A percentile compares a stretch with the other conserved stretches of the same genome.
These are phyloP conservation scores for Xylariales sp. DNA, from an alignment of 2,329 filamentous ascomycete genomes.

Conservation along the genomic window DNA sequence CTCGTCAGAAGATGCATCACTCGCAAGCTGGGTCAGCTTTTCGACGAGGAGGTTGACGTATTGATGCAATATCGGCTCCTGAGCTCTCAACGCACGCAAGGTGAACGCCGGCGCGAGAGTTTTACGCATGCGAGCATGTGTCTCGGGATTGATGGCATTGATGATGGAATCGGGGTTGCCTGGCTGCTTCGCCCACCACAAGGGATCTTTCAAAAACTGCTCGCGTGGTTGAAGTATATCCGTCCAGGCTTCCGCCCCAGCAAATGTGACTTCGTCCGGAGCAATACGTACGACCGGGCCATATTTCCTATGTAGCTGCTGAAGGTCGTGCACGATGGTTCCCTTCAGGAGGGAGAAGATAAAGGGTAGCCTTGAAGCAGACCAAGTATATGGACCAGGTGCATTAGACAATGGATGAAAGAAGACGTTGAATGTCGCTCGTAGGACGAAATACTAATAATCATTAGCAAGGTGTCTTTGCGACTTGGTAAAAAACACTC, in stretches of 20 bases:
- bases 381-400: constrained; percentile 39
- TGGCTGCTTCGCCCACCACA: constrained; percentile 47
- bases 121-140: constrained; percentile 44
- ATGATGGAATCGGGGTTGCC: constrained; percentile 41
- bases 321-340: constrained; percentile 39
- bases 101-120: constrained; percentile 44
- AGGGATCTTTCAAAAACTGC: constrained; percentile 45
- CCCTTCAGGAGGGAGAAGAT: constrained; percentile 38
- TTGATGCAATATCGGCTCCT: constrained; percentile 46
- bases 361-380: constrained; percentile 40
- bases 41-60: constrained; percentile 47
- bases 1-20: background rate
- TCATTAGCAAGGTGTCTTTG: background rate
- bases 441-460: constrained; percentile 27
- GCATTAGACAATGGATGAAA: constrained; percentile 39
- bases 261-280: constrained; percentile 42
- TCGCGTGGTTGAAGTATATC: constrained; percentile 41
- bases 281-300: constrained; percentile 43
- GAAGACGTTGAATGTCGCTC: constrained; percentile 34
- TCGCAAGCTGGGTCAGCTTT: constrained; percentile 35
- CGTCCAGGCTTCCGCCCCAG: constrained; percentile 36
- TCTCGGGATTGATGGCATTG: constrained; percentile 46
- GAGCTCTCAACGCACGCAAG: constrained; percentile 43
- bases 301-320: constrained; percentile 42
- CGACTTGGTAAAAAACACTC: background rate